These are phyloP conservation scores for Boletellus ananiceps DNA, from an alignment of 768 basidiomycete genomes.

Conservation along the genomic window DNA sequence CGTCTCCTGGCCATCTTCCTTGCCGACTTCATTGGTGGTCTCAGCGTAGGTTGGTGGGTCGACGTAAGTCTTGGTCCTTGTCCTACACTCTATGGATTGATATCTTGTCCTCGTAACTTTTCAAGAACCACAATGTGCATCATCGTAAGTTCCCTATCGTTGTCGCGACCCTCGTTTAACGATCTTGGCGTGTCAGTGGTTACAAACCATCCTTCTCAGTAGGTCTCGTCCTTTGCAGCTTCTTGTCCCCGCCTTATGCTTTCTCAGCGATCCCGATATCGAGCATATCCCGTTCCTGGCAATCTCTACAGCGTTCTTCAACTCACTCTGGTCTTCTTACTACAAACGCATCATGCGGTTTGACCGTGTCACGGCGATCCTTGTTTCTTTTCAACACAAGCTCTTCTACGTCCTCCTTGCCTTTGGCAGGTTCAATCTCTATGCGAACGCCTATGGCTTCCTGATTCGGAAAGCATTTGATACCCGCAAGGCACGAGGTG, in stretches of 20 bases:
- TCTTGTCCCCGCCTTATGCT: conserved; percentile 5
- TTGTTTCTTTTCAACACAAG: conserved; percentile 82
- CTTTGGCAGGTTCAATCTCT: conserved; percentile 93
- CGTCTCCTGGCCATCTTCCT: conserved; percentile 73
- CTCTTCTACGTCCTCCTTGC: conserved; percentile 89
- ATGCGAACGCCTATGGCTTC: conserved; percentile 78
- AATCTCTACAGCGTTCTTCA: conserved; percentile 83
- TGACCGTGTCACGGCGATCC: conserved; percentile 58
- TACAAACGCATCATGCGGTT: conserved; percentile 85
- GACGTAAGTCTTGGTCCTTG: conserved; percentile 58
- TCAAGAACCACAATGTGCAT: conserved; percentile 90
- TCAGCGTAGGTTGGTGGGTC: conserved; percentile 98
- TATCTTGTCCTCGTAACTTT: neutral
- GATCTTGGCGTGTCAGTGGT: conserved; percentile 55
- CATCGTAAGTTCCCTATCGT: conserved; percentile 60
- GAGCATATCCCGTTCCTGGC: conserved; percentile 93
- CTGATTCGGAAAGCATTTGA: conserved; percentile 64
- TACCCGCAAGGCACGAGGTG: conserved; percentile 59
- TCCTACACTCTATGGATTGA: neutral
- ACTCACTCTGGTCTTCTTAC: conserved; percentile 87
- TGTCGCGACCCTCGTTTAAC: neutral
- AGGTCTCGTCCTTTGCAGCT: conserved; percentile 26
- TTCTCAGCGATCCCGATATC: conserved; percentile 72
- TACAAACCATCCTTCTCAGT: conserved; percentile 97
- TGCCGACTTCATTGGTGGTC: conserved; percentile 84